These are phyloP conservation scores for Fraxinus sp. DNA, from an alignment of 305 asterid genomes.

Conservation along the genomic window DNA sequence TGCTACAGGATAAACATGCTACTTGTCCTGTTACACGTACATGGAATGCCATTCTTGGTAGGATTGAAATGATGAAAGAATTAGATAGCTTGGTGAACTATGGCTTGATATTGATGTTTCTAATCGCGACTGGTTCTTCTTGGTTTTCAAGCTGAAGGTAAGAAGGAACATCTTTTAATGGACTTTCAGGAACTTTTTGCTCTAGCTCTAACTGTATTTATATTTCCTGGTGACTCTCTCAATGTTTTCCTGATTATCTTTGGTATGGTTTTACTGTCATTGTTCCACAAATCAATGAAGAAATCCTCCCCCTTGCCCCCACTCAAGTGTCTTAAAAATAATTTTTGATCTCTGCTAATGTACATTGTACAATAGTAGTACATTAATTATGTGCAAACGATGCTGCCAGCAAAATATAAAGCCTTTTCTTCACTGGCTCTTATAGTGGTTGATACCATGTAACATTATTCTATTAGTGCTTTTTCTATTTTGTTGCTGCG, in stretches of 20 bases:
- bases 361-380: neutral
- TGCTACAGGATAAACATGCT: slow-evolving; percentile 47
- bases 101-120: slow-evolving; percentile 62
- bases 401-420: neutral
- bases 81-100: slow-evolving; percentile 60
- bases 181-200: neutral
- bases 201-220: neutral
- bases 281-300: neutral
- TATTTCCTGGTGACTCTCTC: neutral
- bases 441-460: neutral
- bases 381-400: neutral
- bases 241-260: neutral
- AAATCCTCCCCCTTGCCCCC: neutral
- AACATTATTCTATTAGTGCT: neutral
- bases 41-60: slow-evolving; percentile 46
- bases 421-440: neutral
- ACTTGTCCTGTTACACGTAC: slow-evolving; percentile 64
- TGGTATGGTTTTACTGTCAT: neutral
- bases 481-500: neutral
- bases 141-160: slow-evolving; percentile 61
- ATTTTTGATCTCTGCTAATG: neutral
- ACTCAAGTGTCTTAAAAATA: neutral
- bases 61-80: slow-evolving; percentile 43
- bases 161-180: slow-evolving; percentile 23
- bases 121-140: slow-evolving; percentile 56